phyloP scores from a whole-genome alignment of 768 basidiomycete genomes.

The Pholiota conissans region DNA sequence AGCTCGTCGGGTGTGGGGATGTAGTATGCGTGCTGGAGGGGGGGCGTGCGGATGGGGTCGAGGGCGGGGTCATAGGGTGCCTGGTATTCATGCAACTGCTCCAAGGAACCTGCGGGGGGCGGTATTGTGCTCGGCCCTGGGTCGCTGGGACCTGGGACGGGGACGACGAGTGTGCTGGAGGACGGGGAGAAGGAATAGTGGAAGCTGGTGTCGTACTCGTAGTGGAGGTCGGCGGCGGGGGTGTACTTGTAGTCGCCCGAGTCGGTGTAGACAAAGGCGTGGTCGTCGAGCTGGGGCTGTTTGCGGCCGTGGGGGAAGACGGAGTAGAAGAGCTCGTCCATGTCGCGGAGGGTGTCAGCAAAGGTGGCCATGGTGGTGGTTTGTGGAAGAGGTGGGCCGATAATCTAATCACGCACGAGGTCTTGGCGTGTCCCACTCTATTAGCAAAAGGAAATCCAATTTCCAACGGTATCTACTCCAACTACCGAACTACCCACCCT shows the following conservation, averaged over 20 bases:
- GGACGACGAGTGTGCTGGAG: background rate
- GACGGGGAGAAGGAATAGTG: constrained; percentile 4
- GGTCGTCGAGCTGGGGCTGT: background rate
- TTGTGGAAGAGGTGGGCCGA: constrained; percentile 5
- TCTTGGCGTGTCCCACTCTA: constrained; percentile 8
- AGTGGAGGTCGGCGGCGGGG: background rate
- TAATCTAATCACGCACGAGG: constrained; percentile 12
- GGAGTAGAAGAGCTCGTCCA: constrained; percentile 38
- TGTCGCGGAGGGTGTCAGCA: constrained; percentile 32
- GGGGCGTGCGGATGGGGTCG: background rate
- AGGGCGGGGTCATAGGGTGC: background rate
- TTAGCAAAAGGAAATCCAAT: too few relatives aligned
- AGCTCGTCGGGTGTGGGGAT: background rate
- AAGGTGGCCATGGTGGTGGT: constrained; percentile 19
- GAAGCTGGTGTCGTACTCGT: background rate
- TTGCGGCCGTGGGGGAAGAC: constrained; percentile 34
- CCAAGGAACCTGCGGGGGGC: background rate
- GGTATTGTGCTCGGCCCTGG: background rate
- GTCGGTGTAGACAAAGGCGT: background rate
- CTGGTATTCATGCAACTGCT: background rate
- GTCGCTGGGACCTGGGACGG: background rate
- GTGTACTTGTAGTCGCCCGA: background rate
- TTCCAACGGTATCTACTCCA: too few relatives aligned
- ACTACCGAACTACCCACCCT: constrained; percentile 23
- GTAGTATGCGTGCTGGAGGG: constrained; percentile 1